Conservation (phyloP, 2,329 filamentous ascomycete species). For the Penicillium sp. region DNA sequence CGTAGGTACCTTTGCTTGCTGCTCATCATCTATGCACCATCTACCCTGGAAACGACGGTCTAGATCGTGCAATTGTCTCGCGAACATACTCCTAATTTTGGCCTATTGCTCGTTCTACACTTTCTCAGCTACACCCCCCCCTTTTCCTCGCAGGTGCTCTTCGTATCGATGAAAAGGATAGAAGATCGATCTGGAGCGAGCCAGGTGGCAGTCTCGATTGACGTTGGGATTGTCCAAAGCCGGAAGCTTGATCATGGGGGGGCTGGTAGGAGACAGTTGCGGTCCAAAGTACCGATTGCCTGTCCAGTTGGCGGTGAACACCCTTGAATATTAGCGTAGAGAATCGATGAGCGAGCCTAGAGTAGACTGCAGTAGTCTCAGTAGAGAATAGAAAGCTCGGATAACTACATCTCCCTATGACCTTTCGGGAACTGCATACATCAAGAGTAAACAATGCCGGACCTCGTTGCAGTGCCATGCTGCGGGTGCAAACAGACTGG, state of each 20-base stretch:
- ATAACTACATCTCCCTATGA: neutral
- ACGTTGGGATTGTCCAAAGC: neutral
- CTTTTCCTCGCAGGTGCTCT: neutral
- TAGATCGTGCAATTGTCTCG: slow-evolving; percentile 12
- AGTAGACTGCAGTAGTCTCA: neutral
- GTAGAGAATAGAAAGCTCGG: neutral
- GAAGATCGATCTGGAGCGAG: neutral
- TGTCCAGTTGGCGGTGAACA: slow-evolving; percentile 6
- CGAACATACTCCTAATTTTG: slow-evolving; percentile 16
- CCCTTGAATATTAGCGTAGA: neutral
- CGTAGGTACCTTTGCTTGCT: slow-evolving; percentile 17
- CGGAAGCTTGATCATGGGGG: neutral
- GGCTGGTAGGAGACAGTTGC: neutral
- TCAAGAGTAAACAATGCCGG: neutral
- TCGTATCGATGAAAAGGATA: neutral
- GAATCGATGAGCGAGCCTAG: neutral
- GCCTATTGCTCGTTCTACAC: slow-evolving; percentile 7
- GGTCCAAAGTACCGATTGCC: neutral
- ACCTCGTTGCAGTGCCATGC: neutral
- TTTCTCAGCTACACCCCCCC: neutral
- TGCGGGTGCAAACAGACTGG: neutral
- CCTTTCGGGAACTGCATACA: neutral
- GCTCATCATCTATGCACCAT: slow-evolving; percentile 7
- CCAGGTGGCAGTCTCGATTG: neutral
- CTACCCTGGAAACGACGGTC: slow-evolving; percentile 15